Conservation (phyloP, 225 moss, liverwort and hornwort species). For the Physcomitrellopsis africana region DNA sequence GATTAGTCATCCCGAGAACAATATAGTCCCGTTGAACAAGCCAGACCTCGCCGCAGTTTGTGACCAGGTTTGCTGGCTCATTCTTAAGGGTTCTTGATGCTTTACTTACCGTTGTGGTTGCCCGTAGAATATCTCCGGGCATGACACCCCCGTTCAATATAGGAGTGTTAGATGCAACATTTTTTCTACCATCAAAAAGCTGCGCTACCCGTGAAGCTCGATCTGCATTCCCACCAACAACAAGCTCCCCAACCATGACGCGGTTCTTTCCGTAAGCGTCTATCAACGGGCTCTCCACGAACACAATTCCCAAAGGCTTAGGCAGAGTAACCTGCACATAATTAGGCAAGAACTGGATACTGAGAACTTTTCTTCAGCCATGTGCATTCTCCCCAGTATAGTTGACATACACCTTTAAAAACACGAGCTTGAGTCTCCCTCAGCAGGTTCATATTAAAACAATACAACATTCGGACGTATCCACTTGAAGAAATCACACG, state of each 20-base stretch:
- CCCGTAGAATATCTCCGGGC: constrained; percentile 77
- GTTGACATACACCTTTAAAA: neutral
- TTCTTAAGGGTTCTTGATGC: no score
- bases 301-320: constrained; percentile 73
- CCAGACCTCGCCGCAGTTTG: neutral
- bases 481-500: neutral
- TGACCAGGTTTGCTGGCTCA: no score
- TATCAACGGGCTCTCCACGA: constrained; percentile 58
- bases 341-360: neutral
- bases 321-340: constrained; percentile 60
- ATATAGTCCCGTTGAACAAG: neutral
- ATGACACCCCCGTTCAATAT: constrained; percentile 58
- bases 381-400: neutral
- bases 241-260: constrained; percentile 67
- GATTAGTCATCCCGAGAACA: neutral
- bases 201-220: constrained; percentile 69
- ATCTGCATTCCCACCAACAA: constrained; percentile 69
- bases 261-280: constrained; percentile 58
- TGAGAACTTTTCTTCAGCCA: neutral
- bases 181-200: constrained; percentile 53
- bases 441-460: neutral
- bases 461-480: neutral
- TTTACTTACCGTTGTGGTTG: constrained; percentile 66
- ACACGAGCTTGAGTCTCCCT: constrained; percentile 13
- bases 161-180: constrained; percentile 28